Evolutionary conservation across 352 stramenopile genomes (phyloP).

Genomic region (Pythium phragmitis): DNA sequence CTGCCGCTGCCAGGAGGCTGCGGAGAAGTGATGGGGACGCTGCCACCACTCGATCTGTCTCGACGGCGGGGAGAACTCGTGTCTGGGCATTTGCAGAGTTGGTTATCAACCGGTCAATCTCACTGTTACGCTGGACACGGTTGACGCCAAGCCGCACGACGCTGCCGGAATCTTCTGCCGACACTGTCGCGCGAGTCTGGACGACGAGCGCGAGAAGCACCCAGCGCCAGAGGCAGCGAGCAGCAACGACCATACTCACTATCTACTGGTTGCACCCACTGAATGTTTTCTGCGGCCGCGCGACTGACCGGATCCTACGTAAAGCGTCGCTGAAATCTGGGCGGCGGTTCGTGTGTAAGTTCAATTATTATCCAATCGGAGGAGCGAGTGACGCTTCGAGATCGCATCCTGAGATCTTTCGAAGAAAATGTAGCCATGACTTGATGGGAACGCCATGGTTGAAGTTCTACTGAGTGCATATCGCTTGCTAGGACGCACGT

Average conservation of each 20-base stretch:
- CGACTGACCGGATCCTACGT: too few species aligned
- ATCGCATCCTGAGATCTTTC: too few species aligned
- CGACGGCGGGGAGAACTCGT: background rate
- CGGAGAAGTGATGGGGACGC: slow-evolving; percentile 6
- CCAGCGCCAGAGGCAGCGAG: background rate
- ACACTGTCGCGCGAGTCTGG: background rate
- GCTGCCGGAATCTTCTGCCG: slow-evolving; percentile 13
- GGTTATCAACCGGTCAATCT: slow-evolving; percentile 22
- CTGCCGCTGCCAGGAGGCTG: slow-evolving; percentile 1
- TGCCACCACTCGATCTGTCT: slow-evolving; percentile 4
- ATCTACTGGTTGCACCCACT: too few species aligned
- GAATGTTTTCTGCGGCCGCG: too few species aligned
- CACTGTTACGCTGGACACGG: slow-evolving; percentile 2
- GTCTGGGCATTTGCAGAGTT: background rate
- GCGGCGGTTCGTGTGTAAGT: too few species aligned
- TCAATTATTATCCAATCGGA: too few species aligned
- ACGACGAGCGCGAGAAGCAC: background rate
- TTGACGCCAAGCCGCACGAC: slow-evolving; percentile 50
- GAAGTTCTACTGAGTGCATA: too few species aligned
- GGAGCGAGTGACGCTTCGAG: too few species aligned
- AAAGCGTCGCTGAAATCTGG: too few species aligned
- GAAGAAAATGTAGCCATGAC: too few species aligned
- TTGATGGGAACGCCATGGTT: too few species aligned
- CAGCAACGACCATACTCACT: background rate
- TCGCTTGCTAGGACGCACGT: background rate